These are phyloP conservation scores for Xylaria sp. DNA, from an alignment of 2,329 filamentous ascomycete genomes.

Conservation along the genomic window DNA sequence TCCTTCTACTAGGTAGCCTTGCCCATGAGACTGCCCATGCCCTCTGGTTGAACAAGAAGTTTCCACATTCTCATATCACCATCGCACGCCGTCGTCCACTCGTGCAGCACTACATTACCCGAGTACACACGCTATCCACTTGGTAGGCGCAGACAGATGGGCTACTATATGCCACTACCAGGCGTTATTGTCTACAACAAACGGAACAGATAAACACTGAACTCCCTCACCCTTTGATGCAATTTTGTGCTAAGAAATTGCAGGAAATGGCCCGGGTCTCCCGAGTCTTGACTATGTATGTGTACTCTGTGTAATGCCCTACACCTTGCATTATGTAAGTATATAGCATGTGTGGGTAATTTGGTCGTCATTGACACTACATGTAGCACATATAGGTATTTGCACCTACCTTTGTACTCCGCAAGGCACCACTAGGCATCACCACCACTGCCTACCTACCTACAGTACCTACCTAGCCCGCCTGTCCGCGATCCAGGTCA, in stretches of 20 bases:
- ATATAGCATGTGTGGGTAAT: constrained; percentile 11
- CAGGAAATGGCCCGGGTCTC: constrained; percentile 5
- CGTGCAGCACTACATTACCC: neutral
- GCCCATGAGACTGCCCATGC: neutral
- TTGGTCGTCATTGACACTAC: constrained; percentile 28
- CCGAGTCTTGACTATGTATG: neutral
- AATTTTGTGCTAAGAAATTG: constrained; percentile 15
- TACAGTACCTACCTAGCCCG: constrained; percentile 25
- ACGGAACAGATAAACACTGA: constrained; percentile 1
- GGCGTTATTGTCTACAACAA: neutral
- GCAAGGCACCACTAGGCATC: too few relatives aligned
- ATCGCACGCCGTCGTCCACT: neutral
- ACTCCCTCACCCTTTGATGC: neutral
- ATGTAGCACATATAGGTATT: too few relatives aligned
- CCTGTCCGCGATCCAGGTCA: constrained; percentile 18
- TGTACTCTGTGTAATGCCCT: neutral
- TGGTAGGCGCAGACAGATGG: neutral
- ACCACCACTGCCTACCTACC: neutral
- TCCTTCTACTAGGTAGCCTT: neutral
- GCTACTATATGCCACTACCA: neutral
- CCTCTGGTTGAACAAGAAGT: neutral
- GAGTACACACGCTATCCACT: neutral
- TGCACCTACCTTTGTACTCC: constrained; percentile 24
- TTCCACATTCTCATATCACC: neutral
- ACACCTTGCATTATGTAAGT: too few relatives aligned